A percentile compares a stretch with the other conserved stretches of the same genome.
These are phyloP conservation scores for Lentinula detonsa DNA, from an alignment of 768 basidiomycete species.

Conservation along the genomic window DNA sequence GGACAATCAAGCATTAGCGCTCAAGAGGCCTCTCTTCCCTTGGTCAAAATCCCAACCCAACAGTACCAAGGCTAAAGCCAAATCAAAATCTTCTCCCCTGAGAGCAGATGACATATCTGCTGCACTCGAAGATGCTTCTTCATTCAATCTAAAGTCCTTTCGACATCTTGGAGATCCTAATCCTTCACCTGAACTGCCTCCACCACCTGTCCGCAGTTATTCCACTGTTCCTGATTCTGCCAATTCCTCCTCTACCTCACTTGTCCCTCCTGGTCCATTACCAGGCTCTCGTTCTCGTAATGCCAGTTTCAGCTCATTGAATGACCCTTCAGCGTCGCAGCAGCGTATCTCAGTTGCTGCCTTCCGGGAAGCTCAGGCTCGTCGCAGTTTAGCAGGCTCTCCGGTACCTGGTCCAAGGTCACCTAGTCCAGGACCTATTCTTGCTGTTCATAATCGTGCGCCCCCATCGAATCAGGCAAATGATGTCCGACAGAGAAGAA, in stretches of 20 bases:
- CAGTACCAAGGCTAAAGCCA: not conserved
- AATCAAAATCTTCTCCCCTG: not conserved
- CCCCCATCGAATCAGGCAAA: not conserved
- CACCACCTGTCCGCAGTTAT: not conserved
- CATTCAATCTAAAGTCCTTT: constrained; percentile 74
- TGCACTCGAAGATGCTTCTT: constrained; percentile 23
- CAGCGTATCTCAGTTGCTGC: constrained; percentile 79
- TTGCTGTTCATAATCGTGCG: not conserved
- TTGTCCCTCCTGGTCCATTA: constrained; percentile 24
- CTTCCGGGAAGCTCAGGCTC: constrained; percentile 72
- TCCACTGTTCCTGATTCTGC: constrained; percentile 9
- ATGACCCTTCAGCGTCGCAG: constrained; percentile 47
- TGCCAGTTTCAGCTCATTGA: constrained; percentile 32
- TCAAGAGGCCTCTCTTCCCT: constrained; percentile 27
- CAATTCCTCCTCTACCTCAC: constrained; percentile 13
- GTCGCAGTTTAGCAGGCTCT: constrained; percentile 55
- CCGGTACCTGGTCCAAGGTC: constrained; percentile 45
- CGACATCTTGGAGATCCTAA: constrained; percentile 54
- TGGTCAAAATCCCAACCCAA: constrained; percentile 21
- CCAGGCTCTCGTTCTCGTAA: constrained; percentile 46
- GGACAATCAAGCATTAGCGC: constrained; percentile 15
- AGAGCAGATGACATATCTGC: constrained; percentile 24
- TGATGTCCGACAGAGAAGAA: constrained; percentile 1
- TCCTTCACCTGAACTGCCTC: constrained; percentile 17
- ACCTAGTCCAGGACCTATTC: constrained; percentile 20